Base-by-base conservation (phyloP, 768 basidiomycete species). In the Trametopsis cervina region DNA sequence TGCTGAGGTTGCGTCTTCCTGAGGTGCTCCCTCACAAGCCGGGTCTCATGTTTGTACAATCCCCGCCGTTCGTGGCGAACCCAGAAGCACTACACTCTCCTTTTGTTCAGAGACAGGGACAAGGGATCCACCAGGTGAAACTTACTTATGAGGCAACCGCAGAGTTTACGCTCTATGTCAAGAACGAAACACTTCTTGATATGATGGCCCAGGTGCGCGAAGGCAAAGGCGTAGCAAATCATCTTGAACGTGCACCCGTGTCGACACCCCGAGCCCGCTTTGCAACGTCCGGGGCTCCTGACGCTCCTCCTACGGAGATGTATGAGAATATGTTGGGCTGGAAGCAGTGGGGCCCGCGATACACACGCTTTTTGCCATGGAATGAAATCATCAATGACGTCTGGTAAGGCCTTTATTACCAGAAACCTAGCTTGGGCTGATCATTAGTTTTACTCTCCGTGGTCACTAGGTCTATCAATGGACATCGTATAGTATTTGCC, bases 331-430 rank as follows among this genome's bases (percentile, higher is more conserved):
- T 12, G 54, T 66, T 18, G 56, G 52, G 0, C 3, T 75, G 73
- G 73, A 50, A 55, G 1, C 58, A 58, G 22, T 75, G 73, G 74
- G 73, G 72, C 4, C 65, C 54, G 2, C 40, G 41, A 4, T 50
- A 66, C 9, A 62, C 71, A 41, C 57, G 73, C 4, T 60, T 68
- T 45, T 18, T 71, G 10, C 53, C 54, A 11, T 59, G 63, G 6
- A 33, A 51, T 7, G 55, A 47, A 1, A 48, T 47, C 21, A 71
- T 69, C 52, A 62, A 67, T 36, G 75, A 72, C 73, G 53, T 72
- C 25, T 60, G 71, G 69, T 71, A 39, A n/a, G n/a, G n/a, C n/a
- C n/a, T n/a, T n/a, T n/a, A n/a, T n/a, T n/a, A n/a, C n/a, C n/a
- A n/a, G n/a, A n/a, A n/a, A n/a, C n/a, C n/a, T n/a, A n/a, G n/a